Evolutionary conservation across 2,329 filamentous ascomycete genomes (phyloP), one percentile per base, ranked within the genome.

Genomic region (Hypoxylon sp.): DNA sequence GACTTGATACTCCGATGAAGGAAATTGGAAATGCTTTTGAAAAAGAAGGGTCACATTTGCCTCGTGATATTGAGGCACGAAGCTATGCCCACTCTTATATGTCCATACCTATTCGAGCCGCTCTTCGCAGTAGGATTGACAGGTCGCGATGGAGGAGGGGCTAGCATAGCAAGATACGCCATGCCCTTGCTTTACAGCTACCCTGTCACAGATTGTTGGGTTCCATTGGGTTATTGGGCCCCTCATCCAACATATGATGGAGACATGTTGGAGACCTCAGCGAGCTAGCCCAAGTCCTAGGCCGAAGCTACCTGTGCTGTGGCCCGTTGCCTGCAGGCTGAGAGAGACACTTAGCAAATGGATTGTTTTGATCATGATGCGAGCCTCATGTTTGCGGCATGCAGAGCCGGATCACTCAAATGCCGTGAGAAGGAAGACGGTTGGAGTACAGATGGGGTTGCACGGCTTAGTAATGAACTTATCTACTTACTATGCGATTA

Each of bases 61-160:
- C 17, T 38, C 31, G 18, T 48, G 17, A 11, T 18, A n/a, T 29
- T 26, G 26, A 40, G 17, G 17, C 40, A 49, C 18, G 46, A 43
- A 45, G 46, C 21, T 48, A 17, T 29, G 21, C 29, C 13, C 20
- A 38, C 49, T 23, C 29, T 6, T 49, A 49, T 55, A 55, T 55
- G 31, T n/a, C n/a, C n/a, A n/a, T n/a, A n/a, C n/a, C n/a, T 49
- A 55, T 33, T 40, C 52, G 21, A 49, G 24, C 33, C 11, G 23
- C 3, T 4, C 15, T n/a, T 6, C 5, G 29, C 4, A 42, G 20
- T 21, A 23, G 10, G 21, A 20, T 4, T n/a, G 13, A 13, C 20
- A 13, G 18, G 20, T n/a, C n/a, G n/a, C n/a, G 38, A 6, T 31
- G 29, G 11, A 6, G 15, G 27, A 15, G 33, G 33, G 18, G 33